Conservation (phyloP, 768 basidiomycete species). For the Russula sp. region DNA sequence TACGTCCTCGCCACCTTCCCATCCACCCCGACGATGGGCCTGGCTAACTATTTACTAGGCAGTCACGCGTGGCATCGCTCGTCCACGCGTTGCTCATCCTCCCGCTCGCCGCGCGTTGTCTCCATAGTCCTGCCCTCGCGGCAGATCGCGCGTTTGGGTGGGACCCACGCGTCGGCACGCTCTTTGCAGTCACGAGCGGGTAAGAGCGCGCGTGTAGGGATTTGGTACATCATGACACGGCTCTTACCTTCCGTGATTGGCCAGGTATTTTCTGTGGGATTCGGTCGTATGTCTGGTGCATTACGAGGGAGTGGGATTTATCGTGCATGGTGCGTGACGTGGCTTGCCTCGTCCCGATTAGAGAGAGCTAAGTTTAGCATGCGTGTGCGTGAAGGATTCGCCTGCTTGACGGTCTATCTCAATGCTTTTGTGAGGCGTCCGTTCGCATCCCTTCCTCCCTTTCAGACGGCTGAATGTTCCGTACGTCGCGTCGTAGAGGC, state of each 20-base stretch:
- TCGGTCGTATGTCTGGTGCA: constrained; percentile 61
- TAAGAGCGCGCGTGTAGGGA: constrained; percentile 30
- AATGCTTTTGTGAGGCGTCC: constrained; percentile 59
- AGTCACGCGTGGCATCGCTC: constrained; percentile 66
- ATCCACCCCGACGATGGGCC: neutral
- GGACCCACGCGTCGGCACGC: constrained; percentile 49
- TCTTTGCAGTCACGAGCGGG: constrained; percentile 69
- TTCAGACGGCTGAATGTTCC: neutral
- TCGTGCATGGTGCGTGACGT: constrained; percentile 56
- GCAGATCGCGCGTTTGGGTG: constrained; percentile 75
- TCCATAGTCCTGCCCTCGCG: constrained; percentile 42
- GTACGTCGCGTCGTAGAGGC: constrained; percentile 31
- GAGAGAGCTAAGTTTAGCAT: neutral
- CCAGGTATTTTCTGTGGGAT: constrained; percentile 83
- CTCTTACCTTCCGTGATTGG: neutral
- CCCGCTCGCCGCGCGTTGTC: constrained; percentile 51
- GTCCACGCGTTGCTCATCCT: constrained; percentile 64
- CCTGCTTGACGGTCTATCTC: constrained; percentile 59
- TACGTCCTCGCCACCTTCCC: neutral
- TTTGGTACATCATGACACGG: too few species aligned
- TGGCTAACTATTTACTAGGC: constrained; percentile 39
- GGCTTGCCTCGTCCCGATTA: neutral
- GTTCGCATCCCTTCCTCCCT: neutral
- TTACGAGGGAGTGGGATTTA: constrained; percentile 66
- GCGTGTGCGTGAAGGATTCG: constrained; percentile 37